Evolutionary conservation across 768 basidiomycete species (phyloP).

Genomic region (Mycena chlorophos): DNA sequence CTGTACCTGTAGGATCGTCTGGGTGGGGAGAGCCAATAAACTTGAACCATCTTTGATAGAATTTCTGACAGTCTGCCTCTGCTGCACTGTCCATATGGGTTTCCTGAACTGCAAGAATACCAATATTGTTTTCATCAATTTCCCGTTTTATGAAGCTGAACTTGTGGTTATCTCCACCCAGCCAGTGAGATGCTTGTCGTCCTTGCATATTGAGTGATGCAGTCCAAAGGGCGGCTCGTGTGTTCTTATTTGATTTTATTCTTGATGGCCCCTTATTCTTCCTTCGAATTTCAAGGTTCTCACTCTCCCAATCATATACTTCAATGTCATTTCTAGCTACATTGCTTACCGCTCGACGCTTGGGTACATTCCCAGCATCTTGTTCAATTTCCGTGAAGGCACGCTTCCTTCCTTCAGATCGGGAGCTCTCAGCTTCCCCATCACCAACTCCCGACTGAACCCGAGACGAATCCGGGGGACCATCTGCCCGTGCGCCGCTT

Average conservation of each 20-base stretch:
- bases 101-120: no score
- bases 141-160: no score
- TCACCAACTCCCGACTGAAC: not conserved
- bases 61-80: no score
- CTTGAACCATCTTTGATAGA: no score
- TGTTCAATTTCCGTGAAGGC: not conserved
- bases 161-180: no score
- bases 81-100: no score
- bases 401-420: not conserved
- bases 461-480: not conserved
- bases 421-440: not conserved
- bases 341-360: no score
- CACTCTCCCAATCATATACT: not conserved
- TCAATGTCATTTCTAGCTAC: not conserved
- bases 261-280: not conserved
- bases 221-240: not conserved
- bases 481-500: not conserved
- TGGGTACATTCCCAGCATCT: no score
- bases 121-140: no score
- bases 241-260: not conserved
- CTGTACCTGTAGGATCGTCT: no score
- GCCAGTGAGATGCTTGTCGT: no score
- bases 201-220: not conserved
- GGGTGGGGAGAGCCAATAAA: no score
- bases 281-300: not conserved